Evolutionary conservation across 1,284 basidiomycete genomes (phyloP).

Genomic region (Polyporus tsugae): DNA sequence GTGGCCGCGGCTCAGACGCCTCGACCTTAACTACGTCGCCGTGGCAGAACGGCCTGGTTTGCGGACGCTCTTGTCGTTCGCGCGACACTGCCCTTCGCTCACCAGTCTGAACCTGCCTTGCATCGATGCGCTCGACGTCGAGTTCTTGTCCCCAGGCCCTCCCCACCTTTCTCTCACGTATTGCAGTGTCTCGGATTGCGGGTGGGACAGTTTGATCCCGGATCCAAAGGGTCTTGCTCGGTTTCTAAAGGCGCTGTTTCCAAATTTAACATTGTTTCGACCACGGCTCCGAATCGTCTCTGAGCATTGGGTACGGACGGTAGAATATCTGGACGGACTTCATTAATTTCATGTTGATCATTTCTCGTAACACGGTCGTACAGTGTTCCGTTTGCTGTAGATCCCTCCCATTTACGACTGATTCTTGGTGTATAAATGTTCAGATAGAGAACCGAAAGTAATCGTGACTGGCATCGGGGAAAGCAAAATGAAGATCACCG

Average conservation of each 20-base stretch:
- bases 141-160: background rate
- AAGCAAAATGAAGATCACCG: too few relatives aligned
- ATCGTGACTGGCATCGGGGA: too few relatives aligned
- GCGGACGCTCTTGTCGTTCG: background rate
- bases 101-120: background rate
- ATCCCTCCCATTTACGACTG: too few relatives aligned
- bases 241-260: background rate
- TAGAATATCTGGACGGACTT: background rate
- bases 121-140: constrained; percentile 7
- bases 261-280: background rate
- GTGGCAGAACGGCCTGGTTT: background rate
- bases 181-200: background rate
- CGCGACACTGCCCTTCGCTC: background rate
- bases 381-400: too few relatives aligned
- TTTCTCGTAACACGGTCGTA: too few relatives aligned
- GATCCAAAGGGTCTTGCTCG: background rate
- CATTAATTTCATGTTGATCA: too few relatives aligned
- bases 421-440: too few relatives aligned
- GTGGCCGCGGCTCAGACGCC: constrained; percentile 9
- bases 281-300: background rate
- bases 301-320: constrained; percentile 1
- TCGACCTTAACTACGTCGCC: background rate
- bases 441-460: too few relatives aligned
- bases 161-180: background rate
- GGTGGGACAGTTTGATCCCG: constrained; percentile 3